Evolutionary conservation across 495 filamentous ascomycete genomes (phyloP).

Genomic region (Venustampulla echinocandica): DNA sequence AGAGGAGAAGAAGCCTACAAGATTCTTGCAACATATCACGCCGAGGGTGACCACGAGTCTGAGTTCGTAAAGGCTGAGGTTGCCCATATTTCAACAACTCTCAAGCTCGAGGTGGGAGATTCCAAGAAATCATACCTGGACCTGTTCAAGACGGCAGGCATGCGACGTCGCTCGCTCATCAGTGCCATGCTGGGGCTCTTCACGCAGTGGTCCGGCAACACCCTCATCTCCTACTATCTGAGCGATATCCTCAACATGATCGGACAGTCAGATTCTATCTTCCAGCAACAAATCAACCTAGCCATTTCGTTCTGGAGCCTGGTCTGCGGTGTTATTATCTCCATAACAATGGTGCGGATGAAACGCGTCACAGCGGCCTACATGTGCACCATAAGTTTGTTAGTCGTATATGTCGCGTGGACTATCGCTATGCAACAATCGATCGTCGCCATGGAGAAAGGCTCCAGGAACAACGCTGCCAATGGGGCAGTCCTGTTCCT

Average conservation of each 20-base stretch:
- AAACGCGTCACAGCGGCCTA: constrained; percentile 49
- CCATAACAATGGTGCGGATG: constrained; percentile 44
- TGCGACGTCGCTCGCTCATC: constrained; percentile 41
- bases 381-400: constrained; percentile 40
- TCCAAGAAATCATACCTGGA: constrained; percentile 35
- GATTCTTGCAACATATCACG: constrained; percentile 46
- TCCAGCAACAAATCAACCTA: constrained; percentile 8
- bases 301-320: constrained; percentile 48
- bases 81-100: constrained; percentile 42
- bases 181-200: constrained; percentile 41
- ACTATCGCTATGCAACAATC: constrained; percentile 44
- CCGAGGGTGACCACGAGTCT: constrained; percentile 42
- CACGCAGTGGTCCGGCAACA: constrained; percentile 44
- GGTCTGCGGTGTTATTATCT: constrained; percentile 43
- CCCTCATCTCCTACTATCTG: constrained; percentile 34
- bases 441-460: constrained; percentile 29
- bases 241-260: constrained; percentile 8
- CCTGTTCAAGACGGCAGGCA: constrained; percentile 36
- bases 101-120: constrained; percentile 38
- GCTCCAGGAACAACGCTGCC: constrained; percentile 25
- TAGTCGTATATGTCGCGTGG: constrained; percentile 41
- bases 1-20: constrained; percentile 45
- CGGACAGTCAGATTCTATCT: background rate
- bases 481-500: constrained; percentile 50
- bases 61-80: constrained; percentile 46